Evolutionary conservation across 23 red algal genomes (phyloP).

Genomic region (Cyanidioschyzon merolae): DNA sequence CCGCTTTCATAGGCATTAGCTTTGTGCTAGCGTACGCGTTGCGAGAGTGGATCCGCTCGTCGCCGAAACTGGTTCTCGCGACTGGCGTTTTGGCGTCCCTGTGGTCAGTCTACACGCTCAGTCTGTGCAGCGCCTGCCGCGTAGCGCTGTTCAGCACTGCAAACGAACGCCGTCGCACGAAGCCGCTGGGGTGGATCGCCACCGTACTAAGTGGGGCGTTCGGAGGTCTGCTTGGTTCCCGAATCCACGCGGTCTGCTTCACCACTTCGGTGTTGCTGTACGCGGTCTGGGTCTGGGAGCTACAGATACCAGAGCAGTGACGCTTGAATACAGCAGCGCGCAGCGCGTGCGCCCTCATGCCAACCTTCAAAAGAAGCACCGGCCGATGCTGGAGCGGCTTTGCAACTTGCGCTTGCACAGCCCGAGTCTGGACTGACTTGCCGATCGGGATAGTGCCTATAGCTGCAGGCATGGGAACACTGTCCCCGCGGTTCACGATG

Average conservation of each 20-base stretch:
- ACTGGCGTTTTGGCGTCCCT: background rate
- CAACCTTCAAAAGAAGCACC: too few relatives aligned
- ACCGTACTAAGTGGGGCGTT: background rate
- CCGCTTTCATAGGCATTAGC: background rate
- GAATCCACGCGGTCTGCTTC: background rate
- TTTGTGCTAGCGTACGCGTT: background rate
- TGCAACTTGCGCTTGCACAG: too few relatives aligned
- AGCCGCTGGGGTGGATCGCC: slow-evolving; percentile 2
- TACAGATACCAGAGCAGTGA: background rate
- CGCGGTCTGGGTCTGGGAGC: slow-evolving; percentile 2
- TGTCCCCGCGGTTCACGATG: too few relatives aligned
- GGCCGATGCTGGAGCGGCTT: too few relatives aligned
- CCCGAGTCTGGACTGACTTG: too few relatives aligned
- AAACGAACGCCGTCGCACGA: background rate
- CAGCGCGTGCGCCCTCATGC: too few relatives aligned
- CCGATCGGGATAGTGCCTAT: too few relatives aligned
- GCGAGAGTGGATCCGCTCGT: background rate
- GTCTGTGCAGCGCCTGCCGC: background rate
- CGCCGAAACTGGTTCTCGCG: background rate
- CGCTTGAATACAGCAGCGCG: too few relatives aligned
- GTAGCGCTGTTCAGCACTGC: background rate
- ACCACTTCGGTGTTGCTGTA: background rate
- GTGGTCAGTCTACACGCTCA: background rate
- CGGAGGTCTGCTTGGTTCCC: background rate
- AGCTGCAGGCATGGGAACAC: too few relatives aligned